Evolutionary conservation across 768 basidiomycete genomes (phyloP).

Genomic region (Tephrocybe sp.): DNA sequence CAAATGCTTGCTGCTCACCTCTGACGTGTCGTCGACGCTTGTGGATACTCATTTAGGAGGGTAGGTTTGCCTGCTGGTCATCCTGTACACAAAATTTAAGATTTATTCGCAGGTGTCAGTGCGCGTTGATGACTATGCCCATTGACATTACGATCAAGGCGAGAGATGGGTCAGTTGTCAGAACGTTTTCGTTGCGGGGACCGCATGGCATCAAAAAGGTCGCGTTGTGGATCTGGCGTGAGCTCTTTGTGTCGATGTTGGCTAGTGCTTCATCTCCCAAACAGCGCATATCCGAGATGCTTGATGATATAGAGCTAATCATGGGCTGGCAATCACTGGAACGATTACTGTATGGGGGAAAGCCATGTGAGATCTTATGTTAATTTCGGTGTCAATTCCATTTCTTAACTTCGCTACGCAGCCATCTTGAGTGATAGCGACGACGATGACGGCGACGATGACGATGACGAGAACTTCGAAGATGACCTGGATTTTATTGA

Average conservation of each 20-base stretch:
- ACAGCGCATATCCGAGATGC: constrained; percentile 45
- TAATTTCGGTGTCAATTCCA: background rate
- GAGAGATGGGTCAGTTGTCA: constrained; percentile 39
- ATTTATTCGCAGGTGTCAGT: constrained; percentile 45
- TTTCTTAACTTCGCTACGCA: background rate
- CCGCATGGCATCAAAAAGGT: constrained; percentile 42
- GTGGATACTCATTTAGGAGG: constrained; percentile 35
- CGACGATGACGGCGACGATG: constrained; percentile 2
- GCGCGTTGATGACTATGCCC: constrained; percentile 43
- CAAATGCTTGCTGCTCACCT: constrained; percentile 49
- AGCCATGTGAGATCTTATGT: constrained; percentile 35
- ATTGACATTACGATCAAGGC: constrained; percentile 44
- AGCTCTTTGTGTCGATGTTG: constrained; percentile 58
- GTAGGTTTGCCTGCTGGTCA: constrained; percentile 16
- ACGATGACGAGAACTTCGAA: constrained; percentile 14
- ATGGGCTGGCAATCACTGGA: constrained; percentile 52
- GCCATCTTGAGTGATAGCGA: constrained; percentile 23
- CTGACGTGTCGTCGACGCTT: constrained; percentile 44
- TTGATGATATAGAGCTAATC: constrained; percentile 52
- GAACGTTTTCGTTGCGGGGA: constrained; percentile 46
- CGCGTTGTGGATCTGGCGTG: constrained; percentile 67
- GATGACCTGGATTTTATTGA: constrained; percentile 10
- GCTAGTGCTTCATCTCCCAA: constrained; percentile 27
- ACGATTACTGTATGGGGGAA: constrained; percentile 53
- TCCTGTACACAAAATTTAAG: no score